Evolutionary conservation across 2,329 filamentous ascomycete genomes (phyloP), one percentile per base, ranked within the genome.

Genomic region (Colletotrichum sp.): DNA sequence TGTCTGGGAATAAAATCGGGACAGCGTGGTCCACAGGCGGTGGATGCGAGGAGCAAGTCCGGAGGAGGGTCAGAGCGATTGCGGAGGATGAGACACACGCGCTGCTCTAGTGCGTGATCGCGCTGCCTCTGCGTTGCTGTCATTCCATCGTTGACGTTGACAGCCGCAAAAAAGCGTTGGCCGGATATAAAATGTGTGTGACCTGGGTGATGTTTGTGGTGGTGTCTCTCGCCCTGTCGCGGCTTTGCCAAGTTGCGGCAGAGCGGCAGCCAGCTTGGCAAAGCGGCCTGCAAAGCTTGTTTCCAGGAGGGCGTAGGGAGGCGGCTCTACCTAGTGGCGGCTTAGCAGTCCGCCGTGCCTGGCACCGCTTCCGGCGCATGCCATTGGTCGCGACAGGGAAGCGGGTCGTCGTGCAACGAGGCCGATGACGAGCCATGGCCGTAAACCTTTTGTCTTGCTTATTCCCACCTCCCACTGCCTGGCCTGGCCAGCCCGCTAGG

Each of bases 231-330:
- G 21, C 36, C 34, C 38, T 24, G 30, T 24, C 16, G 56, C 18
- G 63, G 62, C 62, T 62, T 61, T 73, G 69, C 69, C 73, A 73
- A 75, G 69, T 69, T 67, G 69, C 73, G 73, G 69, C n/a, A 73
- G 56, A 48, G 55, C 72, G 61, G 72, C 72, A 66, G 68, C 68
- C 12, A 64, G 28, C 67, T 74, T 74, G 71, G 71, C 71, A 59
- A 36, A 64, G 62, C 38, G 56, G 69, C 63, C 28, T 68, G 26
- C 21, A 58, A 75, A 75, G 73, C 69, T 75, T 75, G 70, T 75
- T 73, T 69, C 36, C 64, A 21, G 16, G 32, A 8, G n/a, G 32
- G 26, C 18, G 56, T n/a, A 32, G 28, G 28, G 16, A 59, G 72
- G 68, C 62, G 56, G 56, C 63, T 52, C 71, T n/a, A n/a, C n/a